These are phyloP conservation scores for Spinacia oleracea DNA, from an alignment of 179 eudicot species.

Conservation along the genomic window DNA sequence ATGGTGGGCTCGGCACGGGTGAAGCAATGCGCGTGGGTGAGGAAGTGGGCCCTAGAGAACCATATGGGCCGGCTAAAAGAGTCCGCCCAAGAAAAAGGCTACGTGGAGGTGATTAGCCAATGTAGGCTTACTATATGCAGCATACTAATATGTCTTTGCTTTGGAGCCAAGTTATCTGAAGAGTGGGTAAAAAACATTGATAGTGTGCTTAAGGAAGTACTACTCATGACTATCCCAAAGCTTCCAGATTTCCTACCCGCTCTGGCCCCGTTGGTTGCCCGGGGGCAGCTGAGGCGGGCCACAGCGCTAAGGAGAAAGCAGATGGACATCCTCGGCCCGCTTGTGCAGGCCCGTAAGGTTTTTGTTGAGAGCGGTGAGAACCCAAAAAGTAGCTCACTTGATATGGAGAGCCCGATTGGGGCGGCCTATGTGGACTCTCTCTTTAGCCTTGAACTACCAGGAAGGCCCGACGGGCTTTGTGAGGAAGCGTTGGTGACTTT, in stretches of 20 bases:
- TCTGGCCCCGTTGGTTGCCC: constrained; percentile 55
- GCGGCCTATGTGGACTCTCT: constrained; percentile 88
- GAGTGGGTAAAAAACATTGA: constrained; percentile 54
- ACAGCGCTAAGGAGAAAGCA: constrained; percentile 63
- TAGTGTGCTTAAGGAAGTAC: constrained; percentile 71
- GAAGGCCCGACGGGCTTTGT: constrained; percentile 43
- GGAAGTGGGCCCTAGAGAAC: constrained; percentile 70
- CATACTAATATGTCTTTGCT: constrained; percentile 76
- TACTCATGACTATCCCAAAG: constrained; percentile 75
- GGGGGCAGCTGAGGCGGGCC: constrained; percentile 58
- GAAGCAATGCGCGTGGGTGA: constrained; percentile 68
- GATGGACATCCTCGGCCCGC: constrained; percentile 62
- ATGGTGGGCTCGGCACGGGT: constrained; percentile 69
- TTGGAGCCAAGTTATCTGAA: constrained; percentile 76
- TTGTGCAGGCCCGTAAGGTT: constrained; percentile 54
- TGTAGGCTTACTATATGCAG: constrained; percentile 77
- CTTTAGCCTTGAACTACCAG: constrained; percentile 47
- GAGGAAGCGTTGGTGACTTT: constrained; percentile 77
- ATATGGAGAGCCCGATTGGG: constrained; percentile 88
- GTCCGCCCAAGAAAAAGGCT: constrained; percentile 42
- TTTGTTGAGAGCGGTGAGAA: constrained; percentile 54
- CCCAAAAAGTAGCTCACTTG: constrained; percentile 30
- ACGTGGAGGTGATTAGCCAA: constrained; percentile 71
- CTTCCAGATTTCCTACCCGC: constrained; percentile 87
- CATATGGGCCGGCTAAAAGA: constrained; percentile 56